Conservation (phyloP, 2,329 filamentous ascomycete species). For the Xylaria sp. region DNA sequence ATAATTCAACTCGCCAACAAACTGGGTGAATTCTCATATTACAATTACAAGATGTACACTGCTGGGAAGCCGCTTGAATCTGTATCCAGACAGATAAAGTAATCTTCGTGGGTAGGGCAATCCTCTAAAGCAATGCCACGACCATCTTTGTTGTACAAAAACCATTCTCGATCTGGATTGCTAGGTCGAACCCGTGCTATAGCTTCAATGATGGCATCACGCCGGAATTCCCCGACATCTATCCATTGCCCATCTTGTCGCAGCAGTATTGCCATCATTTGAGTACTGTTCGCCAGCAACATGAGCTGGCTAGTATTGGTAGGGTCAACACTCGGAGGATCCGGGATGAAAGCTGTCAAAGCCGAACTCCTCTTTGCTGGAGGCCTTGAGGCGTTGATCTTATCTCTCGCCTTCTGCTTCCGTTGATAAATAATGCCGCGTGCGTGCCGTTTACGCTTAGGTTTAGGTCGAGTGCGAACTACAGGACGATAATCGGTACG, state of each 20-base stretch:
- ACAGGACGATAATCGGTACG: constrained; percentile 24
- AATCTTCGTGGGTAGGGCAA: background rate
- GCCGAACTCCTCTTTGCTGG: constrained; percentile 24
- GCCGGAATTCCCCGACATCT: constrained; percentile 3
- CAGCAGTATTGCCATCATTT: constrained; percentile 17
- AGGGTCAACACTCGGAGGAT: constrained; percentile 25
- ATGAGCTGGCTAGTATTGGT: constrained; percentile 23
- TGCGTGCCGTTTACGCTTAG: constrained; percentile 24
- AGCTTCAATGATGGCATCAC: background rate
- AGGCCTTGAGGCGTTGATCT: constrained; percentile 24
- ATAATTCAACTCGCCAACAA: constrained; percentile 27
- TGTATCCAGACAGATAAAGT: constrained; percentile 1
- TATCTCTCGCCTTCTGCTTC: constrained; percentile 28
- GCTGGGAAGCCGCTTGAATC: constrained; percentile 18
- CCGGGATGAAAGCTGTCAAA: constrained; percentile 27
- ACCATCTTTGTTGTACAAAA: background rate
- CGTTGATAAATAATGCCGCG: constrained; percentile 26
- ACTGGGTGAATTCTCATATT: constrained; percentile 26
- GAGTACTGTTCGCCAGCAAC: constrained; percentile 26
- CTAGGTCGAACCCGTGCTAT: background rate
- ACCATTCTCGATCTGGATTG: background rate
- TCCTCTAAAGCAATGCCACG: background rate
- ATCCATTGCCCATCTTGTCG: constrained; percentile 11
- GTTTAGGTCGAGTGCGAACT: constrained; percentile 25
- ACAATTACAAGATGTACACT: constrained; percentile 21